These are phyloP conservation scores for Omphalea diandra DNA, from an alignment of 441 rosid genomes.

Conservation along the genomic window DNA sequence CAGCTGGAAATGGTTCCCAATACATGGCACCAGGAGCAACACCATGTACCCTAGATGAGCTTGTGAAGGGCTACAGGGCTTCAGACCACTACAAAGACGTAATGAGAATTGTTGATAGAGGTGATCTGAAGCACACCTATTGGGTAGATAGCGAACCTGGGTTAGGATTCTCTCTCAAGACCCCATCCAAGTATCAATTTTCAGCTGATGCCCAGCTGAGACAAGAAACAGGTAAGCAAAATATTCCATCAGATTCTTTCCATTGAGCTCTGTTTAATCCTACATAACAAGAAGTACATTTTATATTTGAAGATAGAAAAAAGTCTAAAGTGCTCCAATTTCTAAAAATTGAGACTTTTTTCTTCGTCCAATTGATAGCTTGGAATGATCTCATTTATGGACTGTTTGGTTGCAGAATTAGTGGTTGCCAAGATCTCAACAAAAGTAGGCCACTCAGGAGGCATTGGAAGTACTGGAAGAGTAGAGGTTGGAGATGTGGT, in stretches of 20 bases:
- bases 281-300: background rate
- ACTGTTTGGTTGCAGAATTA: constrained; percentile 24
- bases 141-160: constrained; percentile 38
- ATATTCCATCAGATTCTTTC: background rate
- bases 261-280: background rate
- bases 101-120: constrained; percentile 24
- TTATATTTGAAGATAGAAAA: background rate
- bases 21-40: too few relatives aligned
- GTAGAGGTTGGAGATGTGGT: constrained; percentile 31
- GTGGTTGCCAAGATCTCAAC: constrained; percentile 26
- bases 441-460: constrained; percentile 29
- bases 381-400: background rate
- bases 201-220: constrained; percentile 19
- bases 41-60: constrained; percentile 27
- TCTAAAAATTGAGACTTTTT: too few relatives aligned
- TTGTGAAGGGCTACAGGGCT: constrained; percentile 23
- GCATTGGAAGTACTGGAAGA: constrained; percentile 29
- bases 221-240: constrained; percentile 26
- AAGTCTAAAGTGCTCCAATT: background rate
- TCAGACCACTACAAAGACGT: constrained; percentile 37
- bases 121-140: constrained; percentile 26
- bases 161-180: constrained; percentile 28
- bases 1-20: constrained; percentile 27
- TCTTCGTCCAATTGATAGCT: background rate
- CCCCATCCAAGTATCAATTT: too few relatives aligned